phyloP scores from a whole-genome alignment of 2,329 filamentous ascomycete species.

The Fusarium sp. region DNA sequence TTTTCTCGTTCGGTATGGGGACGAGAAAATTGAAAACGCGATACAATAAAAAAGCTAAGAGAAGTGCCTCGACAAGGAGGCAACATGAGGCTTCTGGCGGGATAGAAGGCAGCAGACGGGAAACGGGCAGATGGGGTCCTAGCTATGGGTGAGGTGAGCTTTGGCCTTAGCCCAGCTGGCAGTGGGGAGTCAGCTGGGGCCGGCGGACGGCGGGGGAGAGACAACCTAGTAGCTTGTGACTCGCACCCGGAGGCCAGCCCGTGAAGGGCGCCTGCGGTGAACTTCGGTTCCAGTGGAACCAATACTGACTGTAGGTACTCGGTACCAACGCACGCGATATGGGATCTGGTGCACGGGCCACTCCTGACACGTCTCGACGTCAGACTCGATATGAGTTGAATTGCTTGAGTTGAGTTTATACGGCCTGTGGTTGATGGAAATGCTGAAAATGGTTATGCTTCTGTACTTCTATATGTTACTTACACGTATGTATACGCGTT shows the following conservation, averaged over 20 bases:
- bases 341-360: slow-evolving; percentile 26
- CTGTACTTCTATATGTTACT: rapidly evolving
- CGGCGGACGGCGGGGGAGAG: slow-evolving; percentile 23
- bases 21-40: neutral
- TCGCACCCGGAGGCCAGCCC: slow-evolving; percentile 8
- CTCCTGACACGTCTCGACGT: slow-evolving; percentile 10
- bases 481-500: neutral
- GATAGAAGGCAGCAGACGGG: slow-evolving; percentile 14
- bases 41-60: neutral
- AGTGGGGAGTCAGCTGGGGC: slow-evolving; percentile 40
- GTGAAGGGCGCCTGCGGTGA: slow-evolving; percentile 16
- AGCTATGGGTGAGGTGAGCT: slow-evolving; percentile 4
- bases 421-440: neutral
- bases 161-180: neutral
- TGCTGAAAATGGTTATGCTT: neutral
- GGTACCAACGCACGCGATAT: slow-evolving; percentile 19
- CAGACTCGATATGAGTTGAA: slow-evolving; percentile 10
- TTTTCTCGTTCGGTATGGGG: neutral
- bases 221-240: slow-evolving; percentile 33
- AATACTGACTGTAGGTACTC: neutral
- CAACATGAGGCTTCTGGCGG: slow-evolving; percentile 23
- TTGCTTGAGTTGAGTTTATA: neutral
- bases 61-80: slow-evolving; percentile 10
- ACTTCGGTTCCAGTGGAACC: slow-evolving; percentile 21
- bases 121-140: slow-evolving; percentile 19